A percentile compares a stretch with the other conserved stretches of the same genome.
phyloP scores from a whole-genome alignment of 306 rosid genomes.

The Gastrolobium villosum region DNA sequence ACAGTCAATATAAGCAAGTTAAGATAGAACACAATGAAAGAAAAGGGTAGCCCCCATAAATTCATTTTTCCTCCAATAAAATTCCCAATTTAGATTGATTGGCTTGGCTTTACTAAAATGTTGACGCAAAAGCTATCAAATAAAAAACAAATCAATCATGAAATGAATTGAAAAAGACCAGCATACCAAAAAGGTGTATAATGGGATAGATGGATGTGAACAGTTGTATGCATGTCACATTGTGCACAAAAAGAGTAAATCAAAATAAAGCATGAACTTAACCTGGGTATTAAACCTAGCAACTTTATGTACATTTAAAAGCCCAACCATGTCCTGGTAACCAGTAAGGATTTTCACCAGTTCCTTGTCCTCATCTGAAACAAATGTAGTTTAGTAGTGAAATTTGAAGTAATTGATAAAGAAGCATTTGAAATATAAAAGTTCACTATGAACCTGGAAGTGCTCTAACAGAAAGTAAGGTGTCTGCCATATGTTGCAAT shows the following conservation, averaged over 20 bases:
- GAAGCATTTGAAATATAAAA: constrained; percentile 19
- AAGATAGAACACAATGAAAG: constrained; percentile 17
- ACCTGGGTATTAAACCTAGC: constrained; percentile 91
- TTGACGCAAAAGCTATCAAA: constrained; percentile 4
- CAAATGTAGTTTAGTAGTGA: constrained; percentile 28
- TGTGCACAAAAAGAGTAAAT: constrained; percentile 8
- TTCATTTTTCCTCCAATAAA: constrained; percentile 7
- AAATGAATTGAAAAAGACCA: neutral
- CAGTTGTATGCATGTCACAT: constrained; percentile 1
- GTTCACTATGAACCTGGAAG: constrained; percentile 74
- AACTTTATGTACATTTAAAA: constrained; percentile 80
- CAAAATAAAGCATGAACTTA: constrained; percentile 33
- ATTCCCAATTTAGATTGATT: neutral
- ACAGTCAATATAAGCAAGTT: neutral
- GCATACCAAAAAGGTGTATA: neutral
- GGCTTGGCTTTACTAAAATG: neutral
- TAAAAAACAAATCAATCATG: constrained; percentile 5
- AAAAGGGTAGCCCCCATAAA: constrained; percentile 6
- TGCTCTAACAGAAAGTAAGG: constrained; percentile 83
- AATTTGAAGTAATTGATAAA: constrained; percentile 36
- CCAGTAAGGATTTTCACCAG: constrained; percentile 89
- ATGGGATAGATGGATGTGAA: constrained; percentile 7
- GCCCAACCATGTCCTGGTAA: constrained; percentile 94
- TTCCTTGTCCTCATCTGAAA: constrained; percentile 89
- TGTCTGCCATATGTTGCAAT: constrained; percentile 95